phyloP scores from a whole-genome alignment of 106 monocot genomes.

The Hemerocallis citrina region DNA sequence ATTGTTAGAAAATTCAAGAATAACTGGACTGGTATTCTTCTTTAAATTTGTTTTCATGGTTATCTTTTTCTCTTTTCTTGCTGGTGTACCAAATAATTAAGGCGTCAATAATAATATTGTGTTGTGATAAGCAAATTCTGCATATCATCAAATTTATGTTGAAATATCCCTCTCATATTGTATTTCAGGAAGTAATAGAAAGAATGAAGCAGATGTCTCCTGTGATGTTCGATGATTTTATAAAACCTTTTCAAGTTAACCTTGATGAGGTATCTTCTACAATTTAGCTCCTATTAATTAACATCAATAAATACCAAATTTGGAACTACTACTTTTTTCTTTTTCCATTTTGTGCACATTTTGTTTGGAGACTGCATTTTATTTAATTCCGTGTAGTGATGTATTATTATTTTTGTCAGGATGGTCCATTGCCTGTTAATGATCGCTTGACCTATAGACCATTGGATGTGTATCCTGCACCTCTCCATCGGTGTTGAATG shows the following conservation, averaged over 20 bases:
- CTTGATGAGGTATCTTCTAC: conserved; percentile 37
- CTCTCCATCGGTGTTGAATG: conserved; percentile 61
- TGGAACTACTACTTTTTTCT: not conserved
- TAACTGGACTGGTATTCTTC: conserved; percentile 71
- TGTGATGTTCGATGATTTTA: conserved; percentile 75
- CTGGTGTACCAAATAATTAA: not conserved
- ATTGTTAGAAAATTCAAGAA: conserved; percentile 58
- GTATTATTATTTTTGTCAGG: conserved; percentile 25
- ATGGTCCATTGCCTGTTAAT: conserved; percentile 52
- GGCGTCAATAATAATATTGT: not conserved
- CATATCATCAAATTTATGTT: no score
- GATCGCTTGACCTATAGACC: conserved; percentile 45
- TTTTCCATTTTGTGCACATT: not conserved
- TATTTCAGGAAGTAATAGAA: conserved; percentile 60
- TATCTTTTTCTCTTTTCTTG: conserved; percentile 6
- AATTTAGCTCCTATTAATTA: not conserved
- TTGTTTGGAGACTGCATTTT: no score
- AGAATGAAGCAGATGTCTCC: conserved; percentile 56
- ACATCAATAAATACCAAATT: not conserved
- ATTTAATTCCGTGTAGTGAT: not conserved
- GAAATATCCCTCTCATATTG: not conserved
- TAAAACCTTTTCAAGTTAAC: conserved; percentile 65
- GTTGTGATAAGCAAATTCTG: not conserved
- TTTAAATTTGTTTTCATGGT: not conserved
- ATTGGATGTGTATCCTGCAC: conserved; percentile 71